Conservation (phyloP, 108 stramenopile genomes). For the Mediolabrus comicus region DNA sequence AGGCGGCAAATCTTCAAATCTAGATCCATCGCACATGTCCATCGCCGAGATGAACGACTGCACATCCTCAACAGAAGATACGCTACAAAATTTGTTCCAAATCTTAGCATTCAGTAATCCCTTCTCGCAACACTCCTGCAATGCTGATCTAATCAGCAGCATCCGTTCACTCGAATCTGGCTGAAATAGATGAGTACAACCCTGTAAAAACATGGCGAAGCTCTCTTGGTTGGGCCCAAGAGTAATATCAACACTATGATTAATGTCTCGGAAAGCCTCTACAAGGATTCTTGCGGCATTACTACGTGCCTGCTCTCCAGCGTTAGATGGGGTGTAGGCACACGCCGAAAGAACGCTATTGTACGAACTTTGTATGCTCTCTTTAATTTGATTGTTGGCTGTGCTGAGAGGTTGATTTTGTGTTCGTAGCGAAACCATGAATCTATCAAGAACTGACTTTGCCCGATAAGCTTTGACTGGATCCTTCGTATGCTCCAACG, state of each 20-base stretch:
- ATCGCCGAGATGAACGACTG: neutral
- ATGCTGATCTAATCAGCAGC: conserved; percentile 18
- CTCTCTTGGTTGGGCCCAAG: conserved; percentile 26
- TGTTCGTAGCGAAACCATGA: neutral
- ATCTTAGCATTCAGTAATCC: conserved; percentile 27
- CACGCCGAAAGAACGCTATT: conserved; percentile 35
- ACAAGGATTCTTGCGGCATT: conserved; percentile 32
- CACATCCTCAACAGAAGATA: neutral
- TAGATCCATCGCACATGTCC: neutral
- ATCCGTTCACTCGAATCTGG: conserved; percentile 9
- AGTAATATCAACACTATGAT: neutral
- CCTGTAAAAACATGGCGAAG: conserved; percentile 31
- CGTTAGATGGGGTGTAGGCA: conserved; percentile 21
- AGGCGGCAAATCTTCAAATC: neutral
- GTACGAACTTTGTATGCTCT: conserved; percentile 14
- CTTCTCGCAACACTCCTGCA: conserved; percentile 27
- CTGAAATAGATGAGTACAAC: conserved; percentile 30
- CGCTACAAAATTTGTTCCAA: conserved; percentile 36
- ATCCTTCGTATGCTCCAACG: conserved; percentile 35
- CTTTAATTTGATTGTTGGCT: neutral
- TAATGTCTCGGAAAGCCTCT: conserved; percentile 31
- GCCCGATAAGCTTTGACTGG: conserved; percentile 30
- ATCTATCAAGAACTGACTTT: conserved; percentile 13
- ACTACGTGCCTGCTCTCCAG: conserved; percentile 19
- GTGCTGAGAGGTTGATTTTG: neutral